A percentile compares a stretch with the other conserved stretches of the same genome.
These are phyloP conservation scores for Ophiocordyceps camponoti-leonardi DNA, from an alignment of 2,329 filamentous ascomycete species.

Conservation along the genomic window DNA sequence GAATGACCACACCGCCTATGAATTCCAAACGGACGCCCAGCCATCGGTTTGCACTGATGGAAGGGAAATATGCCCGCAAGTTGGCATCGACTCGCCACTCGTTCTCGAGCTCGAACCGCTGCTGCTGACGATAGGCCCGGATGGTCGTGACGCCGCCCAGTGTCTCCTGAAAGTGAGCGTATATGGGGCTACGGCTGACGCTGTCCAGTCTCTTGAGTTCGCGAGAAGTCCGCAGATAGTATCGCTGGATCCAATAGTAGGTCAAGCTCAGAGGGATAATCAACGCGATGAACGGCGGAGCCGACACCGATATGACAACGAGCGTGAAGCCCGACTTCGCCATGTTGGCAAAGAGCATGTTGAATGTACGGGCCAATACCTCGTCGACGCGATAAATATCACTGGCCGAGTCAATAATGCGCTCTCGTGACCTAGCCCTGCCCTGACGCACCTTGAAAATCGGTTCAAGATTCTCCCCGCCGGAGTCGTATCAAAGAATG, in stretches of 20 bases:
- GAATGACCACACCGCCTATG: conserved; percentile 84
- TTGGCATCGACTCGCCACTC: conserved; percentile 97
- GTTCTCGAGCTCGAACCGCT: conserved; percentile 79
- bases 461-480: conserved; percentile 92
- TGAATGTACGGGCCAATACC: conserved; percentile 89
- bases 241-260: conserved; percentile 89
- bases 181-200: conserved; percentile 88
- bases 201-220: conserved; percentile 94
- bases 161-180: conserved; percentile 95
- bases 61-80: conserved; percentile 84
- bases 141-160: conserved; percentile 90
- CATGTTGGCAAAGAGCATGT: conserved; percentile 77
- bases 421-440: neutral
- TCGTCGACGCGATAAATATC: conserved; percentile 77
- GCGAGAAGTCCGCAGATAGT: conserved; percentile 89
- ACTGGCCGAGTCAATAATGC: conserved; percentile 21
- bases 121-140: conserved; percentile 79
- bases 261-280: conserved; percentile 66
- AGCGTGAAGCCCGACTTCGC: conserved; percentile 70
- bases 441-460: conserved; percentile 59
- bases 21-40: conserved; percentile 89
- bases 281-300: conserved; percentile 62
- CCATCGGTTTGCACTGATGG: conserved; percentile 89
- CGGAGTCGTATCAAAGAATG: conserved; percentile 94
- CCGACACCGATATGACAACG: conserved; percentile 64